Evolutionary conservation across 2,329 filamentous ascomycete species (phyloP).

Genomic region (Cladosporium cucumerinum): DNA sequence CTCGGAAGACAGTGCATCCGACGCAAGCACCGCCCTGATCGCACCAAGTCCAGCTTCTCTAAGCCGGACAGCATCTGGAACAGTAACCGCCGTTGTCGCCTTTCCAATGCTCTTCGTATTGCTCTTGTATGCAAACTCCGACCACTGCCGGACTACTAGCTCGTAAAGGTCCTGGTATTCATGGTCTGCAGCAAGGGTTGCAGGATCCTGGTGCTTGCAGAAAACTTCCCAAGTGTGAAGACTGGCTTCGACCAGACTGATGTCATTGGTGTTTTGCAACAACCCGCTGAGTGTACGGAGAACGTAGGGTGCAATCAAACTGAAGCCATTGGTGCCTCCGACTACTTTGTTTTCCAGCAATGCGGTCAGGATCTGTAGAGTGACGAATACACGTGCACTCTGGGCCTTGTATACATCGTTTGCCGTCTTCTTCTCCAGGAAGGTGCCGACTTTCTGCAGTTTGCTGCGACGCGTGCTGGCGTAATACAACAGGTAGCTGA

Average conservation of each 20-base stretch:
- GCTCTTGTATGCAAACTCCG: slow-evolving; percentile 69
- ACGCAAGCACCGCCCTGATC: slow-evolving; percentile 72
- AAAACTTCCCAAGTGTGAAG: slow-evolving; percentile 83
- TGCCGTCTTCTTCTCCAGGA: slow-evolving; percentile 89
- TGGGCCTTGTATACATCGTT: slow-evolving; percentile 86
- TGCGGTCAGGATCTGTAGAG: slow-evolving; percentile 84
- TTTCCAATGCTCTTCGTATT: slow-evolving; percentile 34
- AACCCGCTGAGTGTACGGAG: slow-evolving; percentile 81
- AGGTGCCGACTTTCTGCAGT: slow-evolving; percentile 91
- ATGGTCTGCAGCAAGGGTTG: slow-evolving; percentile 80
- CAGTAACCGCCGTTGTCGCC: slow-evolving; percentile 40
- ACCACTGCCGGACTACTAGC: slow-evolving; percentile 75
- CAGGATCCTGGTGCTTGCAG: slow-evolving; percentile 82
- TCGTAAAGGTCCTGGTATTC: slow-evolving; percentile 80
- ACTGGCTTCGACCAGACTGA: slow-evolving; percentile 89
- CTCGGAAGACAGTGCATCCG: slow-evolving; percentile 73
- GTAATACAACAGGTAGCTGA: slow-evolving; percentile 96
- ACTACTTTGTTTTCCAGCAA: slow-evolving; percentile 73
- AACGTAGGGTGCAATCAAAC: slow-evolving; percentile 77
- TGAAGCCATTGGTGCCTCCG: slow-evolving; percentile 72
- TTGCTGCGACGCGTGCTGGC: slow-evolving; percentile 91
- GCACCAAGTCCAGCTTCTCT: slow-evolving; percentile 60
- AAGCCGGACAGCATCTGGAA: slow-evolving; percentile 68
- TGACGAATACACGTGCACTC: slow-evolving; percentile 85
- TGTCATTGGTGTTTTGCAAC: slow-evolving; percentile 72